Evolutionary conservation across 2,329 filamentous ascomycete species (phyloP).

Genomic region (Neurospora crassa): DNA sequence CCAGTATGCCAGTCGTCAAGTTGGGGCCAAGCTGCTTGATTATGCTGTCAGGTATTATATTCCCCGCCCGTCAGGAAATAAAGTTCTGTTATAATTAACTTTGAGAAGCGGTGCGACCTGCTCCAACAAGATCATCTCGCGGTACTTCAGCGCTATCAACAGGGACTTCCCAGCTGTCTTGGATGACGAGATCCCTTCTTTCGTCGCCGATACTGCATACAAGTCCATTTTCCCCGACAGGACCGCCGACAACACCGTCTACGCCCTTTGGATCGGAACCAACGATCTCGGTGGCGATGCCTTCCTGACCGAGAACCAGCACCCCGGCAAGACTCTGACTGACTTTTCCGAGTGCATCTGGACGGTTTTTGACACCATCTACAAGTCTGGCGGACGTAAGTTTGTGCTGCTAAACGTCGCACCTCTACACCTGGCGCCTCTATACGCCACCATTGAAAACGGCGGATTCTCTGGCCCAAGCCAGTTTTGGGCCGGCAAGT

Average conservation of each 20-base stretch:
- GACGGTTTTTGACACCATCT: constrained; percentile 50
- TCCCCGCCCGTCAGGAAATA: too few relatives aligned
- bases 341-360: constrained; percentile 63
- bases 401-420: constrained; percentile 64
- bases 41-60: constrained; percentile 49
- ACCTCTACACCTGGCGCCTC: constrained; percentile 57
- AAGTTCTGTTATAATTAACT: too few relatives aligned
- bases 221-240: constrained; percentile 33
- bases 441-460: constrained; percentile 45
- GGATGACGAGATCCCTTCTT: constrained; percentile 51
- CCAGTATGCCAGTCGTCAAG: constrained; percentile 52
- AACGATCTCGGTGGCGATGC: constrained; percentile 63
- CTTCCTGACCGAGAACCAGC: constrained; percentile 57
- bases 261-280: constrained; percentile 71
- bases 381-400: constrained; percentile 55
- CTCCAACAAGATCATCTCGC: constrained; percentile 56
- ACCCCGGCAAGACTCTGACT: constrained; percentile 46
- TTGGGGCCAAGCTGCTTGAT: constrained; percentile 49
- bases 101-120: constrained; percentile 52
- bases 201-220: constrained; percentile 37
- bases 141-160: constrained; percentile 40
- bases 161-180: constrained; percentile 51
- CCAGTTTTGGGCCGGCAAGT: constrained; percentile 38
- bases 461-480: constrained; percentile 30
- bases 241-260: constrained; percentile 53